Base-by-base conservation (phyloP, 176 grass and related monocot genomes). In the Tillandsia fasciculata region DNA sequence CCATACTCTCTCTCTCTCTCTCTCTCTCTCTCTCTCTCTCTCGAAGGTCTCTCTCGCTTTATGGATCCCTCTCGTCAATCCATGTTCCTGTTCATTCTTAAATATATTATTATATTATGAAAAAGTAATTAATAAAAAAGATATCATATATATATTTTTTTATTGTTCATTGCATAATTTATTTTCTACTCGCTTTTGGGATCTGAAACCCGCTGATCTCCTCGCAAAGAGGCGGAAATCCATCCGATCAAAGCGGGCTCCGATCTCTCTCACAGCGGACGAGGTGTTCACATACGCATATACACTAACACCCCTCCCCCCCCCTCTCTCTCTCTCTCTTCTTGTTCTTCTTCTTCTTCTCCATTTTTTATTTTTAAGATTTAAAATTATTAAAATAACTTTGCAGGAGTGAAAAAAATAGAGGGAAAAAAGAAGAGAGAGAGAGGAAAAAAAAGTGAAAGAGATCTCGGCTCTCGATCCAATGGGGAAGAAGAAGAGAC, bases 211-310 rank as follows among this genome's bases (percentile, higher is more conserved):
- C 5, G 2, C 61, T 74, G 24, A 24, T 24, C 72, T n/a, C 59
- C 59, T 50, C 12, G 17, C 72, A 14, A 74, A 9, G 47, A 52
- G 59, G 72, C 72, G 72, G 11, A 74, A 74, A 74, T 74, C 72
- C 72, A 64, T 74, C 72, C 72, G 15, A 50, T 26, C 12, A 47
- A 51, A 74, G 58, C 72, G 72, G 72, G 14, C 13, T 57, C 53
- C 53, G 53, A 58, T 67, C 64, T 11, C 29, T 67, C 65, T 67
- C 65, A 49, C 28, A 47, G 65, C 14, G 42, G 14, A 27, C 29
- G 28, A 67, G 33, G 65, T 67, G 11, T n/a, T 66, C 15, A 42
- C 33, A 42, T 6, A 42, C 33, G 33, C 33, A 42, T 42, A 42
- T 7, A 42, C 33, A 42, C 33, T 42, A 69, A n/a, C 22, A 47